Evolutionary conservation across 1,284 basidiomycete genomes (phyloP).

Genomic region (Ceratobasidium sp.): DNA sequence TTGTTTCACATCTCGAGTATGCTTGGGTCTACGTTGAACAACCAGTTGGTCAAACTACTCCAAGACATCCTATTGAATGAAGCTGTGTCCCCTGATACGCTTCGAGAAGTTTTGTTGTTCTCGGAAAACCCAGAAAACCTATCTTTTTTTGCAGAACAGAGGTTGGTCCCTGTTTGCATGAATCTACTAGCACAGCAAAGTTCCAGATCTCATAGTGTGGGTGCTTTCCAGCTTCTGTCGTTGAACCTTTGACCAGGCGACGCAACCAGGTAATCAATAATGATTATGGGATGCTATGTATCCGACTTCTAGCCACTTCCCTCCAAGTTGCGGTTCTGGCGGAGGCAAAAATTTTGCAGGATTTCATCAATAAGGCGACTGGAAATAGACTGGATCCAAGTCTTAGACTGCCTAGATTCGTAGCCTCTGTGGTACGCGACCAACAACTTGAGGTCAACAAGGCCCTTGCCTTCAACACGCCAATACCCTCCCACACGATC

Average conservation of each 20-base stretch:
- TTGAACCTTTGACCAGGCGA: background rate
- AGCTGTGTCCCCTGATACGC: background rate
- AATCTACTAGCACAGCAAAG: background rate
- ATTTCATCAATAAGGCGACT: background rate
- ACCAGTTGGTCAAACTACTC: no score
- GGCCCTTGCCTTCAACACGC: background rate
- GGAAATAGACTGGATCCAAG: background rate
- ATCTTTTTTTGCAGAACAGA: background rate
- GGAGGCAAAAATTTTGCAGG: background rate
- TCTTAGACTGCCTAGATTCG: background rate
- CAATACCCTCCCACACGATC: background rate
- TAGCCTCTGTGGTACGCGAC: background rate
- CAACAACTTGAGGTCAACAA: background rate
- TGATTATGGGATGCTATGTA: constrained; percentile 9
- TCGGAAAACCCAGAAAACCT: background rate
- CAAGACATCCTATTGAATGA: no score
- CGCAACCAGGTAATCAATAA: background rate
- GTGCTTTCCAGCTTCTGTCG: background rate
- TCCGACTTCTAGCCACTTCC: background rate
- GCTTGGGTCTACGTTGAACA: no score
- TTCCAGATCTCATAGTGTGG: background rate
- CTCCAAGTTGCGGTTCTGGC: background rate
- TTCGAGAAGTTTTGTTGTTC: background rate
- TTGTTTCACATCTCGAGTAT: no score
- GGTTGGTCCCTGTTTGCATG: background rate